Percentiles rank a stretch among this genome's conserved stretches.
These are phyloP conservation scores for Penstemon barbatus DNA, from an alignment of 257 asterid species.

Conservation along the genomic window DNA sequence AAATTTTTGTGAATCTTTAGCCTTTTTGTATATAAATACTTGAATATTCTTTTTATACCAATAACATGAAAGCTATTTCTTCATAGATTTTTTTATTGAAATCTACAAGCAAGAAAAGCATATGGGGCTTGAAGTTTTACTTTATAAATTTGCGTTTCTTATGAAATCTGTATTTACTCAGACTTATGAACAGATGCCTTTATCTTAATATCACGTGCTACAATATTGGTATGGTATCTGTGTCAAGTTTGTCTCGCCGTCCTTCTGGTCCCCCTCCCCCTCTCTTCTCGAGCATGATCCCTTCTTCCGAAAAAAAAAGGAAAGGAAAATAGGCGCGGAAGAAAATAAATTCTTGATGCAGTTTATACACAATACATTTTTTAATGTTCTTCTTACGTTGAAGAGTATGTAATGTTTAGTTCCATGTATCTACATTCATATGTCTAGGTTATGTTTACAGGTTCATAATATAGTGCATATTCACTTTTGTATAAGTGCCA, in stretches of 20 bases:
- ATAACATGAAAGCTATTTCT: slow-evolving; percentile 4
- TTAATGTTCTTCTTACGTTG: no score
- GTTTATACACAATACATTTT: not conserved
- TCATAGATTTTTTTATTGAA: slow-evolving; percentile 8
- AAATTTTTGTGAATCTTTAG: not conserved
- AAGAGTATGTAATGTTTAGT: no score
- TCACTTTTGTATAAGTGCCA: no score
- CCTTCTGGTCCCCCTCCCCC: not conserved
- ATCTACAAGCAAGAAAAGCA: not conserved
- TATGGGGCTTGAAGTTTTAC: not conserved
- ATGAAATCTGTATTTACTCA: not conserved
- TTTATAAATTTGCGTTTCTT: not conserved
- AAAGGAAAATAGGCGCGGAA: not conserved
- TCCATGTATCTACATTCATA: no score
- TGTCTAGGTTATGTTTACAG: no score
- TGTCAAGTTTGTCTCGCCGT: not conserved
- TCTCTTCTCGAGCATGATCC: not conserved
- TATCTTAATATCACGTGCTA: not conserved
- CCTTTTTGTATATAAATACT: slow-evolving; percentile 5
- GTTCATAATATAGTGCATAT: no score
- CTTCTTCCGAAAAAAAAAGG: not conserved
- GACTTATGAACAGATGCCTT: not conserved
- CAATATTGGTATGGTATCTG: not conserved
- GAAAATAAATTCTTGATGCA: slow-evolving; percentile 7
- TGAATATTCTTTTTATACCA: not conserved